Evolutionary conservation across 164 flowering plant species (phyloP).

Genomic region (Stephania cephalantha): DNA sequence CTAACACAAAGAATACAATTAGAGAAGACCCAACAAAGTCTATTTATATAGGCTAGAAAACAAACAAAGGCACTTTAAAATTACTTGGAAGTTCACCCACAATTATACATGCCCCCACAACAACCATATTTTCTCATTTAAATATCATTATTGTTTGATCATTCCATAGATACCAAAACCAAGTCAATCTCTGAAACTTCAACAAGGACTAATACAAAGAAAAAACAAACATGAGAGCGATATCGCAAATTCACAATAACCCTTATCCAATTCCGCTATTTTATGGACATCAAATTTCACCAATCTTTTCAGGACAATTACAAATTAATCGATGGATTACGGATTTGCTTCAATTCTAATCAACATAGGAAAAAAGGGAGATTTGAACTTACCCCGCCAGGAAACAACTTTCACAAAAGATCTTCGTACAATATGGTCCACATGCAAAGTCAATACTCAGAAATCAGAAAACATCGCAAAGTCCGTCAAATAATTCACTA

Average conservation of each 20-base stretch:
- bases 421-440: background rate
- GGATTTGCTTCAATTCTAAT: background rate
- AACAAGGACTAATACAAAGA: background rate
- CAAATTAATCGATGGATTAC: too few relatives aligned
- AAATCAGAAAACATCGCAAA: background rate
- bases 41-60: background rate
- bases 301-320: background rate
- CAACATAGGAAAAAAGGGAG: background rate
- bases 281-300: too few relatives aligned
- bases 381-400: background rate
- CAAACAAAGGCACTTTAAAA: background rate
- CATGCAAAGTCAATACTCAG: background rate
- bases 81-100: background rate
- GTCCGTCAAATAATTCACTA: background rate
- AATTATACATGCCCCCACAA: background rate
- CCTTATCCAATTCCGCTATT: background rate
- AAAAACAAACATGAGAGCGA: background rate
- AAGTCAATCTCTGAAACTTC: background rate
- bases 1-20: background rate
- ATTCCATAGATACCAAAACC: background rate
- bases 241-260: too few relatives aligned
- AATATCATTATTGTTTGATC: background rate
- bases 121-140: background rate
- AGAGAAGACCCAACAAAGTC: background rate
- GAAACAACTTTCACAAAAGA: background rate